A percentile compares a stretch with the other conserved stretches of the same genome.
Evolutionary conservation across 106 monocot species (phyloP).

Genomic region (Xerophyta viscosa): DNA sequence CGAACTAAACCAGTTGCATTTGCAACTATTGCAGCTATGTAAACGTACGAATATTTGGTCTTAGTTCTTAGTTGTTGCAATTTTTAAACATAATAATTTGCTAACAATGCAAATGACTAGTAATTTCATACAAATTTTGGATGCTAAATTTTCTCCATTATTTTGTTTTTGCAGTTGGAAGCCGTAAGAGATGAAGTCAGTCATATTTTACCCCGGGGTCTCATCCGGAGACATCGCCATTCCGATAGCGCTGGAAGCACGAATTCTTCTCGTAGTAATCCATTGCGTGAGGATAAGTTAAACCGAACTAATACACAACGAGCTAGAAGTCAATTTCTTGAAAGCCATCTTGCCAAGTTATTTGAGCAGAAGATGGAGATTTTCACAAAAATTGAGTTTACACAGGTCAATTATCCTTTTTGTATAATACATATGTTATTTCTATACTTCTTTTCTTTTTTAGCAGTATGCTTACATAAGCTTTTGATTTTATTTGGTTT

Average conservation of each 20-base stretch:
- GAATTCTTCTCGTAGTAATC: slow-evolving; percentile 85
- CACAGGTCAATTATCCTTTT: slow-evolving; percentile 37
- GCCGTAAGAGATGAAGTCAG: slow-evolving; percentile 53
- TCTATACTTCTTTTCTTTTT: not conserved
- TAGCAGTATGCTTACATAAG: too few species aligned
- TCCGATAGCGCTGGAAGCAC: slow-evolving; percentile 86
- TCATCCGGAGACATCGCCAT: slow-evolving; percentile 47
- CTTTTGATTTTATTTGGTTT: too few species aligned
- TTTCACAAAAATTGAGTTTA: slow-evolving; percentile 95
- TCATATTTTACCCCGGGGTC: slow-evolving; percentile 71
- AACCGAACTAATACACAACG: slow-evolving; percentile 72
- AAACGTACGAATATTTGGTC: too few species aligned
- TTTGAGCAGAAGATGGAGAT: slow-evolving; percentile 99
- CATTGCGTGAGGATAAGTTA: slow-evolving; percentile 67
- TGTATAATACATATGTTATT: too few species aligned
- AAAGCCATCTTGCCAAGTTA: slow-evolving; percentile 94
- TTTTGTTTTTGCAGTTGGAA: slow-evolving; percentile 40
- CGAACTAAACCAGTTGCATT: too few species aligned
- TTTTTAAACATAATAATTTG: too few species aligned
- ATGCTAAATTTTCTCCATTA: not conserved
- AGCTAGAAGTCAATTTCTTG: slow-evolving; percentile 88
- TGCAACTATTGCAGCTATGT: too few species aligned
- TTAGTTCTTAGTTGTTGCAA: too few species aligned
- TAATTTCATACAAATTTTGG: too few species aligned
- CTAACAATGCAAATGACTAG: too few species aligned